Percentiles rank a stretch among this genome's conserved stretches.
phyloP scores from a whole-genome alignment of 805 yeast genomes.

The Danielia reshetovae region DNA sequence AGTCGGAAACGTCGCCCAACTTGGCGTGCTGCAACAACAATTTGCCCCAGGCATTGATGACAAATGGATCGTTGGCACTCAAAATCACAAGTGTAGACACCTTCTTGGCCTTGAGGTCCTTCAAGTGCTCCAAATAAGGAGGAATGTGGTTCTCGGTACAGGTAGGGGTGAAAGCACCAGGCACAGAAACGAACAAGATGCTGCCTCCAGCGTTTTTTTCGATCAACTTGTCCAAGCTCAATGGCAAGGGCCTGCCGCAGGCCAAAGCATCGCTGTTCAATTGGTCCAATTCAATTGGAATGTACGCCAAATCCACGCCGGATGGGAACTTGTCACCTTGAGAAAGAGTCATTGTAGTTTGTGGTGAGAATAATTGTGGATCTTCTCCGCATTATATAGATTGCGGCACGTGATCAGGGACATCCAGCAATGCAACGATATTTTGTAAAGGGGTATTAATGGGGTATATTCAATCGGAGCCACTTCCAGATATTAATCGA shows the following conservation, averaged over 20 bases:
- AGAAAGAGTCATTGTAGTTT: constrained; percentile 13
- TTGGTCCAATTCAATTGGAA: constrained; percentile 33
- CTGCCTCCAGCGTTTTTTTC: constrained; percentile 21
- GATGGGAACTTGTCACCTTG: constrained; percentile 33
- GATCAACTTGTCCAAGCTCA: constrained; percentile 31
- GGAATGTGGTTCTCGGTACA: constrained; percentile 45
- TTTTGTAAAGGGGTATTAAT: too few species aligned
- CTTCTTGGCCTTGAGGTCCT: constrained; percentile 24
- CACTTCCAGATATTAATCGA: too few species aligned
- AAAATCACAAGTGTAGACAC: constrained; percentile 32
- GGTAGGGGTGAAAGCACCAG: constrained; percentile 44
- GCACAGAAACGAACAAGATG: constrained; percentile 36
- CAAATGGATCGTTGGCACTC: constrained; percentile 43
- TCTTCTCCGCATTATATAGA: constrained; percentile 1
- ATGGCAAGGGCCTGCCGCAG: constrained; percentile 32
- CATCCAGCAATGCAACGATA: too few species aligned
- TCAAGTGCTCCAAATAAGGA: constrained; percentile 29
- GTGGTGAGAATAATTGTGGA: neutral
- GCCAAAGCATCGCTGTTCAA: constrained; percentile 24
- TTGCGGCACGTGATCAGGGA: neutral
- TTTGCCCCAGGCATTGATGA: constrained; percentile 42
- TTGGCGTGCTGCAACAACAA: constrained; percentile 27
- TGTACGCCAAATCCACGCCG: constrained; percentile 30
- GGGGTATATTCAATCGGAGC: too few species aligned
- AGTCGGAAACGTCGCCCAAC: constrained; percentile 4